These are phyloP conservation scores for Podospora pseudopauciseta DNA, from an alignment of 495 filamentous ascomycete species.

Conservation along the genomic window DNA sequence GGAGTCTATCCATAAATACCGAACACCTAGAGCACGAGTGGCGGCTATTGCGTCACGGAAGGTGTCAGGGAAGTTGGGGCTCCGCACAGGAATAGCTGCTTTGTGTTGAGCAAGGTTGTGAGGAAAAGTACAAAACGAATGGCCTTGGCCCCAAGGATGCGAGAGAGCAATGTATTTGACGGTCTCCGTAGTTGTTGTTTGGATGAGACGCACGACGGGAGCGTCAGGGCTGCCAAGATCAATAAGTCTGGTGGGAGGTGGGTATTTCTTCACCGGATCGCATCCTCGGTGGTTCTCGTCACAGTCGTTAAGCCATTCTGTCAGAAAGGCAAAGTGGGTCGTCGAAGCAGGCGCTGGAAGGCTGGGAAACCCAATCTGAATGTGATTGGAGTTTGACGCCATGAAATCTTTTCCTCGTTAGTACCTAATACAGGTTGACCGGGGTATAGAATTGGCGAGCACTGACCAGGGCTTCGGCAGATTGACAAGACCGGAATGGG, in stretches of 20 bases:
- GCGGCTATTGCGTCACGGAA: conserved; percentile 4
- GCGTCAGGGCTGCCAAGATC: background rate
- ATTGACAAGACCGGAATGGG: background rate
- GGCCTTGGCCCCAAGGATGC: background rate
- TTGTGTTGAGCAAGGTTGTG: background rate
- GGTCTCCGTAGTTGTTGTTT: background rate
- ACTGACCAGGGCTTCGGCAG: background rate
- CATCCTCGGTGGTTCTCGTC: background rate
- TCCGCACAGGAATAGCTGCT: background rate
- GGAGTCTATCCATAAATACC: conserved; percentile 41
- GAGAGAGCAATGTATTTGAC: background rate
- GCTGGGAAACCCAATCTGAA: background rate
- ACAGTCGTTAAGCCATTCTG: background rate
- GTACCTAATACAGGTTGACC: no score
- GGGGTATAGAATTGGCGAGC: no score
- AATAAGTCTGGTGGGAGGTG: background rate
- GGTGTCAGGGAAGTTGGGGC: background rate
- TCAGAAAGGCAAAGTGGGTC: background rate
- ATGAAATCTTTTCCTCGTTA: background rate
- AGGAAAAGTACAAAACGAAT: background rate
- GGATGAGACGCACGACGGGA: background rate
- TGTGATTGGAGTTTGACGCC: background rate
- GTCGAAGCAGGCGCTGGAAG: background rate
- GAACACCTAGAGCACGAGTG: conserved; percentile 22
- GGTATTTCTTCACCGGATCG: background rate